These are phyloP conservation scores for Rosellinia necatrix DNA, from an alignment of 2,329 filamentous ascomycete genomes.

Conservation along the genomic window DNA sequence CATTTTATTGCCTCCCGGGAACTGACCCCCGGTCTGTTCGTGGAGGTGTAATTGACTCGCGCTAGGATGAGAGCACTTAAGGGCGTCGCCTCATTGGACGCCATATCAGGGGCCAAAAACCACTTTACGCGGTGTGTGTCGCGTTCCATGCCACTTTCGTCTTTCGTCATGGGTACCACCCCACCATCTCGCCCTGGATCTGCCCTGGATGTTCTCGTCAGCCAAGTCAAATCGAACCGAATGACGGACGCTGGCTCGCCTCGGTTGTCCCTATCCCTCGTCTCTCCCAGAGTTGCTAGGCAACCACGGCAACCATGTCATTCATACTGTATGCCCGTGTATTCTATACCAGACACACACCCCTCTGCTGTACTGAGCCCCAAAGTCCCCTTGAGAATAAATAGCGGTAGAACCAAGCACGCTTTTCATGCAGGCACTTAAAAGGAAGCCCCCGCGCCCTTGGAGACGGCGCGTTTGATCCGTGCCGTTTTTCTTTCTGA, in stretches of 20 bases:
- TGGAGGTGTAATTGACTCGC: constrained; percentile 1
- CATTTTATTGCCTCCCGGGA: too few species aligned
- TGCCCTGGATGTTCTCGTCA: constrained; percentile 30
- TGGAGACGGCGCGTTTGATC: constrained; percentile 28
- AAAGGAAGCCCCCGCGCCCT: constrained; percentile 33
- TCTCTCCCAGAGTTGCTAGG: constrained; percentile 41
- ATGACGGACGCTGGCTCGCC: constrained; percentile 30
- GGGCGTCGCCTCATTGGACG: constrained; percentile 19
- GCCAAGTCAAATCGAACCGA: constrained; percentile 36
- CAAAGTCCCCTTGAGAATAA: constrained; percentile 28
- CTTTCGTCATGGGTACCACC: too few species aligned
- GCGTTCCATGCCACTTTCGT: constrained; percentile 43
- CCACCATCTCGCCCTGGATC: constrained; percentile 33
- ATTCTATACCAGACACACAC: too few species aligned
- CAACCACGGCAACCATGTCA: constrained; percentile 37
- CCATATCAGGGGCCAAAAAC: constrained; percentile 39
- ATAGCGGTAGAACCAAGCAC: constrained; percentile 30
- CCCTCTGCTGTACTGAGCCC: neutral
- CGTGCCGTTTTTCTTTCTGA: constrained; percentile 27
- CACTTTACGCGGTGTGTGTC: constrained; percentile 47
- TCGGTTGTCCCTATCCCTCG: too few species aligned
- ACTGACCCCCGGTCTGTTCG: too few species aligned
- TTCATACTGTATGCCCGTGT: constrained; percentile 35
- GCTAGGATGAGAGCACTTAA: constrained; percentile 12
- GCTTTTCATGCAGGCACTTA: constrained; percentile 45